Conservation (phyloP, 2,329 filamentous ascomycete genomes). For the Cryphonectria japonica region DNA sequence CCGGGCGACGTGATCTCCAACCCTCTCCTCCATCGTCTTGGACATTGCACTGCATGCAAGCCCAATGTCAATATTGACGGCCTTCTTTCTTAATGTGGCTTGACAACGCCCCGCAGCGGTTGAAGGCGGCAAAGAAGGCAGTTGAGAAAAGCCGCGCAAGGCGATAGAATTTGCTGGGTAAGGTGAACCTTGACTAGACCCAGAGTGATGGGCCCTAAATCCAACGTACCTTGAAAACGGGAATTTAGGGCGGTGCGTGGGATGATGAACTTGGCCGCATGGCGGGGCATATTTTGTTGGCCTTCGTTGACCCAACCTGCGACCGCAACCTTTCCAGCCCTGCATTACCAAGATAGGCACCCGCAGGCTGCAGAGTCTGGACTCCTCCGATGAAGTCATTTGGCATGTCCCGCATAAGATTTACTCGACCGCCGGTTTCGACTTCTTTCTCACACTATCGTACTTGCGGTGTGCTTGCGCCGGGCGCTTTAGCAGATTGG, state of each 20-base stretch:
- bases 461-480: slow-evolving; percentile 9
- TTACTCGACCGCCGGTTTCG: slow-evolving; percentile 1
- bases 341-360: neutral
- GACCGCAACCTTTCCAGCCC: neutral
- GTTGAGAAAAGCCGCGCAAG: slow-evolving; percentile 7
- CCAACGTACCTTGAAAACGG: neutral
- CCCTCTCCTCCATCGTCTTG: neutral
- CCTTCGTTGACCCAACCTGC: neutral
- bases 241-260: neutral
- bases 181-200: neutral
- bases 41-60: neutral
- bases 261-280: slow-evolving; percentile 1
- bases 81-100: neutral
- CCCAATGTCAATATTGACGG: neutral
- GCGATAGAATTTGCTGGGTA: slow-evolving; percentile 13
- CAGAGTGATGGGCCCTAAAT: slow-evolving; percentile 1
- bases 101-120: neutral
- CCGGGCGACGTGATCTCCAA: neutral
- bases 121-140: neutral
- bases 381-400: slow-evolving; percentile 3
- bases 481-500: neutral
- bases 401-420: neutral
- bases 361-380: neutral
- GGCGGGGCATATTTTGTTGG: slow-evolving; percentile 7
- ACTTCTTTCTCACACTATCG: neutral